phyloP scores from a whole-genome alignment of 306 rosid species.

The Arachis stenosperma region DNA sequence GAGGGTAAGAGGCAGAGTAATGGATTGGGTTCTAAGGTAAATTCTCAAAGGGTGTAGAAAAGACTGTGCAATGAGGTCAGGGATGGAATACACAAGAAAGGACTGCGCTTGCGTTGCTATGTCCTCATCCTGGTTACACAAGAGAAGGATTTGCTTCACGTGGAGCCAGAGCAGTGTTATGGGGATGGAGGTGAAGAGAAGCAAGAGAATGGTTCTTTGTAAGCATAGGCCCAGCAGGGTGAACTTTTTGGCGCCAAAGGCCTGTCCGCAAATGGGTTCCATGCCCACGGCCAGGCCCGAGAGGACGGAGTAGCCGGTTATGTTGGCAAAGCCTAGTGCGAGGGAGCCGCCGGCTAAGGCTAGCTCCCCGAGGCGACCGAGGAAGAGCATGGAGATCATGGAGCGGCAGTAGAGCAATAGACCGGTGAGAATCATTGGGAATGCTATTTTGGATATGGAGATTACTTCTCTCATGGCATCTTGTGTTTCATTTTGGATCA shows the following conservation, averaged over 20 bases:
- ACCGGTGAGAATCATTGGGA: constrained; percentile 89
- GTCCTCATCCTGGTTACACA: constrained; percentile 73
- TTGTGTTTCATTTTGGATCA: constrained; percentile 37
- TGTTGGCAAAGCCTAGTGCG: constrained; percentile 85
- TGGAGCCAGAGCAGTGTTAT: constrained; percentile 83
- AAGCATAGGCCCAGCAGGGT: constrained; percentile 74
- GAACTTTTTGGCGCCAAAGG: constrained; percentile 77
- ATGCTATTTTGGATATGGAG: constrained; percentile 62
- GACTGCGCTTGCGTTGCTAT: constrained; percentile 79
- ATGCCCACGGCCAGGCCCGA: constrained; percentile 90
- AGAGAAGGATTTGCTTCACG: constrained; percentile 64
- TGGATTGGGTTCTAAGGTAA: constrained; percentile 81
- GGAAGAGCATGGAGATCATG: constrained; percentile 93
- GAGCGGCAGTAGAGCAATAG: constrained; percentile 87
- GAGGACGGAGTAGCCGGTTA: constrained; percentile 89
- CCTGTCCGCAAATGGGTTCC: constrained; percentile 94
- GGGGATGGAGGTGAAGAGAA: constrained; percentile 62
- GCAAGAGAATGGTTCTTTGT: constrained; percentile 72
- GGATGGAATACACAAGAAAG: constrained; percentile 76
- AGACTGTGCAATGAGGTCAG: constrained; percentile 86
- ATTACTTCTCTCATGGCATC: constrained; percentile 46
- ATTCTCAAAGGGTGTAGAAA: constrained; percentile 82
- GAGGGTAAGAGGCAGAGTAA: constrained; percentile 82
- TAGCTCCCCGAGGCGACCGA: constrained; percentile 82
- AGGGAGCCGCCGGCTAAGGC: constrained; percentile 91